Evolutionary conservation across 306 rosid species (phyloP).

Genomic region (Ziziphus jujuba): DNA sequence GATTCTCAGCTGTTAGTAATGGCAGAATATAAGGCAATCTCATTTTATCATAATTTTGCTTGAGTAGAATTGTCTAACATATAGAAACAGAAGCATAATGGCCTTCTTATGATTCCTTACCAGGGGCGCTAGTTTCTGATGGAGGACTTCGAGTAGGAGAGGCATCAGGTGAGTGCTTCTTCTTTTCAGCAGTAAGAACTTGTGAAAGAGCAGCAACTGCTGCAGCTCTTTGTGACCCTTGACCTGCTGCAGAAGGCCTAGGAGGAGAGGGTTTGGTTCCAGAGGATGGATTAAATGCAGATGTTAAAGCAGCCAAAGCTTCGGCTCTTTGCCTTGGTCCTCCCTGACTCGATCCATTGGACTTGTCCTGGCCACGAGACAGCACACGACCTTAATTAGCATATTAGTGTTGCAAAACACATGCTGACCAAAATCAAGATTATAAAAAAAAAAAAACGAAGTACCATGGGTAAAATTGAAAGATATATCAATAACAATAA

Average conservation of each 20-base stretch:
- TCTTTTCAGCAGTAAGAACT: constrained; percentile 95
- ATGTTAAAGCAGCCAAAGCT: constrained; percentile 89
- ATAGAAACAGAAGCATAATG: constrained; percentile 5
- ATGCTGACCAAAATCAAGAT: not conserved
- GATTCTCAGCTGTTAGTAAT: not conserved
- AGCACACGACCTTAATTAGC: constrained; percentile 21
- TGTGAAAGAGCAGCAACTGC: constrained; percentile 98
- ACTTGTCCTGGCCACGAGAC: constrained; percentile 58
- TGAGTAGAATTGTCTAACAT: constrained; percentile 8
- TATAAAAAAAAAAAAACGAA: not conserved
- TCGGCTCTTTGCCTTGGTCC: constrained; percentile 98
- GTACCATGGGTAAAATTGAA: not conserved
- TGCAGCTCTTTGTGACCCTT: constrained; percentile 95
- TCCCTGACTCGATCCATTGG: constrained; percentile 62
- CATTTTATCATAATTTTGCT: not conserved
- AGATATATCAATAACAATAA: not conserved
- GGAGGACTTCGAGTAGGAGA: constrained; percentile 76
- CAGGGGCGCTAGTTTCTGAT: constrained; percentile 50
- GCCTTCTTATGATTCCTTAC: constrained; percentile 38
- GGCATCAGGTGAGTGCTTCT: constrained; percentile 53
- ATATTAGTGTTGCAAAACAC: not conserved
- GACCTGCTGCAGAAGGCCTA: constrained; percentile 49
- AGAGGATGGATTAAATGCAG: constrained; percentile 78
- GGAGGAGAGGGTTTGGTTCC: constrained; percentile 42
- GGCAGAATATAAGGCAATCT: not conserved